These are phyloP conservation scores for Teunomyces atbi DNA, from an alignment of 805 yeast genomes.

Conservation along the genomic window DNA sequence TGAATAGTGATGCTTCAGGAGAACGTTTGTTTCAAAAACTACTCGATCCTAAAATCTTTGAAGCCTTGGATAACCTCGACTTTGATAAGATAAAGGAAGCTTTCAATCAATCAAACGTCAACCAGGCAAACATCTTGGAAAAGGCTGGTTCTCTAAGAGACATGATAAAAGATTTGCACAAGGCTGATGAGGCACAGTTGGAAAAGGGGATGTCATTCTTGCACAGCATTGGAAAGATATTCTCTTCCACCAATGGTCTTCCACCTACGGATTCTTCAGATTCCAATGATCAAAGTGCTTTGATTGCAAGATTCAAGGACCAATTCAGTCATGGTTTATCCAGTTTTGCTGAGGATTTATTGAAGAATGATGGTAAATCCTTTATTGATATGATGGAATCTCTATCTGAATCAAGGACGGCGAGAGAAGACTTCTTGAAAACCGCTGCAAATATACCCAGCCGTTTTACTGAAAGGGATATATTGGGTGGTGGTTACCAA, in stretches of 20 bases:
- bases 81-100: slow-evolving; percentile 21
- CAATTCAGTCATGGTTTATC: slow-evolving; percentile 26
- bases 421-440: slow-evolving; percentile 24
- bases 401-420: slow-evolving; percentile 52
- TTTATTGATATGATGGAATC: slow-evolving; percentile 80
- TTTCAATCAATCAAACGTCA: slow-evolving; percentile 6
- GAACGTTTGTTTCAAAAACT: slow-evolving; percentile 19
- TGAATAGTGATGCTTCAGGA: slow-evolving; percentile 4
- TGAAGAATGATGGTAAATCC: slow-evolving; percentile 73
- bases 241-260: slow-evolving; percentile 10
- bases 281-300: slow-evolving; percentile 5
- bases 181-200: slow-evolving; percentile 24
- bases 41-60: slow-evolving; percentile 26
- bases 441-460: neutral
- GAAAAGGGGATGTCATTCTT: slow-evolving; percentile 25
- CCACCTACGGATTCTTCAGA: slow-evolving; percentile 8
- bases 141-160: slow-evolving; percentile 26
- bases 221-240: slow-evolving; percentile 22
- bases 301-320: slow-evolving; percentile 15
- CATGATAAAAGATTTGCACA: slow-evolving; percentile 23
- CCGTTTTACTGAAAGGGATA: too few species aligned
- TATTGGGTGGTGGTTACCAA: too few species aligned
- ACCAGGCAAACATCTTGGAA: slow-evolving; percentile 21
- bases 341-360: slow-evolving; percentile 70
- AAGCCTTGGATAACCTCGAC: slow-evolving; percentile 27